Percentiles rank a stretch among this genome's conserved stretches.
These are phyloP conservation scores for Cladochytrium replicatum DNA, from an alignment of 192 early-diverging fungal genomes.

Conservation along the genomic window DNA sequence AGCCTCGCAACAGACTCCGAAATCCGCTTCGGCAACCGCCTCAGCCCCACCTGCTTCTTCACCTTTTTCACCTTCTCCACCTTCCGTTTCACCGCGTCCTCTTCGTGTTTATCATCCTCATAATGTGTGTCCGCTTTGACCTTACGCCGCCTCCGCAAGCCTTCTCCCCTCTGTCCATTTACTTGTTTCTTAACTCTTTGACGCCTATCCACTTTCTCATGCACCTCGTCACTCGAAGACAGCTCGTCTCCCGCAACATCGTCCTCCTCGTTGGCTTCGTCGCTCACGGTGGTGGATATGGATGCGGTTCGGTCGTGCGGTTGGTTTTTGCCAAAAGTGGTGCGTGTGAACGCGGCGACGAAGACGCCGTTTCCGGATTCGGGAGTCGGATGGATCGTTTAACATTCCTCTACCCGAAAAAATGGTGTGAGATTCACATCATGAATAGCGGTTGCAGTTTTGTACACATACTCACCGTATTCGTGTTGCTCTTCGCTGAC, in stretches of 20 bases:
- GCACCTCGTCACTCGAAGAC: slow-evolving; percentile 8
- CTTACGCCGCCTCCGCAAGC: background rate
- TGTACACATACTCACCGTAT: too few relatives aligned
- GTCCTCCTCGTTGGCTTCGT: background rate
- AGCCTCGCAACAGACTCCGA: slow-evolving; percentile 9
- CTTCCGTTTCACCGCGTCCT: slow-evolving; percentile 1
- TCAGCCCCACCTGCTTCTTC: background rate
- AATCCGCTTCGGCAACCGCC: slow-evolving; percentile 7
- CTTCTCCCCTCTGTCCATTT: slow-evolving; percentile 4
- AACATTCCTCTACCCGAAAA: slow-evolving; percentile 31
- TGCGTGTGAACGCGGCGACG: slow-evolving; percentile 74
- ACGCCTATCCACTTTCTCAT: slow-evolving; percentile 1
- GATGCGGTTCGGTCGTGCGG: slow-evolving; percentile 3
- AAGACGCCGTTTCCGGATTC: slow-evolving; percentile 85
- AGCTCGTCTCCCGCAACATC: background rate
- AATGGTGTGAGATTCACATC: slow-evolving; percentile 13
- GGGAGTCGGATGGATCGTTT: slow-evolving; percentile 37
- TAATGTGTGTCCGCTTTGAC: background rate
- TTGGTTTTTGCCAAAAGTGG: background rate
- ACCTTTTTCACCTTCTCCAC: slow-evolving; percentile 5
- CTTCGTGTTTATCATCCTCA: slow-evolving; percentile 2
- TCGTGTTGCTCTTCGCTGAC: slow-evolving; percentile 17
- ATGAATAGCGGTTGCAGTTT: too few relatives aligned
- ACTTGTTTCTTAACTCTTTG: too few relatives aligned
- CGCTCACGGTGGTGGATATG: background rate